Base-by-base conservation (phyloP, 495 filamentous ascomycete species). In the Penicillium taxi region DNA sequence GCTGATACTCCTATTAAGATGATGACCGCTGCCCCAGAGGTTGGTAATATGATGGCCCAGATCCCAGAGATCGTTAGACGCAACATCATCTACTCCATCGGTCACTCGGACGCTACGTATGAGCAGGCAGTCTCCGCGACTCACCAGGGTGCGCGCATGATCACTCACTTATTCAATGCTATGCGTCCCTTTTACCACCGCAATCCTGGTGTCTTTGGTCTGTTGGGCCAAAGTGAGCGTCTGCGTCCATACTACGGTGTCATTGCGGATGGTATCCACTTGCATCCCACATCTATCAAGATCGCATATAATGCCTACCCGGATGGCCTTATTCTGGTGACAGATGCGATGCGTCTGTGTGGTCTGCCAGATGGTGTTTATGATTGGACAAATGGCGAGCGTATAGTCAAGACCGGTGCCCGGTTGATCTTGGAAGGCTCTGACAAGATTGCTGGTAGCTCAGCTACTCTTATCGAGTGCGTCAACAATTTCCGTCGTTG, bases 151-250 rank as follows among this genome's bases (percentile, higher is more conserved):
- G 84, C 82, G 2, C 84, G 69, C 19, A 89, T 86, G 83, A 76
- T 93, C 22, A 94, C 86, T 1, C 86, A 94, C 50, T 69, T 93
- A 2, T 94, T 91, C 70, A 93, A 94, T 52, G 86, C 85, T 11
- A 93, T 93, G 85, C 73, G 77, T 4, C 83, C 82, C 11, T 76
- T 90, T 6, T 82, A 86, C 54, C 85, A 90, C 66, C 80, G 86
- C 24, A 82, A 88, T 55, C 85, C 86, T 0, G 85, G 86, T 26
- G 74, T 90, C 45, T 88, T 90, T 52, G 86, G 86, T 14, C 67
- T 88, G 0, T 60, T 94, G 37, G 63, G 75, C 5, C 66, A 72
- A 29, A 62, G 44, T 29, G 63, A 65, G 43, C 57, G 53, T 23
- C 58, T 56, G 3, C 54, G 62, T 2, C 77, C 77, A 0, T 83